Evolutionary conservation across 2,329 filamentous ascomycete species (phyloP).

Genomic region (Colletotrichum camelliae): DNA sequence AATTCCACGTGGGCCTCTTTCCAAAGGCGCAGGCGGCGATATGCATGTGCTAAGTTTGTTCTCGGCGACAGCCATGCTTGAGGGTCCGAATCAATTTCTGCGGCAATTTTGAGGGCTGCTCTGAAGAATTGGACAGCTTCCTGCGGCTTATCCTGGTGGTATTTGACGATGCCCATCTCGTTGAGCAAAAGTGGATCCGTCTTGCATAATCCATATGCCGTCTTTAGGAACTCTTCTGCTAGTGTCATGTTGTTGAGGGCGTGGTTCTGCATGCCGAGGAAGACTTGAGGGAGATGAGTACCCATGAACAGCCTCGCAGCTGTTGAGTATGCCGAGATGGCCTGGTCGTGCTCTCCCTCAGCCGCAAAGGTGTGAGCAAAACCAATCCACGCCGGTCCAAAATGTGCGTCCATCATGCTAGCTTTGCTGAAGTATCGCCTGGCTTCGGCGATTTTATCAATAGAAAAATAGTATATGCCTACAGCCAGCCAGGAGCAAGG

Average conservation of each 20-base stretch:
- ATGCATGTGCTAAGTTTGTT: slow-evolving; percentile 88
- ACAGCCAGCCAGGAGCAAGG: slow-evolving; percentile 94
- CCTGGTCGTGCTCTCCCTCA: slow-evolving; percentile 97
- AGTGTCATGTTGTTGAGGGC: slow-evolving; percentile 93
- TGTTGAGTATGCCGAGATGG: slow-evolving; percentile 96
- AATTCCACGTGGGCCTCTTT: slow-evolving; percentile 80
- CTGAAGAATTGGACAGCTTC: slow-evolving; percentile 81
- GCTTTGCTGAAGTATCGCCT: slow-evolving; percentile 97
- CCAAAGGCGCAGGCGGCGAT: slow-evolving; percentile 73
- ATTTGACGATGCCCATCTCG: slow-evolving; percentile 95
- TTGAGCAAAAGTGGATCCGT: slow-evolving; percentile 91
- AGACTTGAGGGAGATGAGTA: slow-evolving; percentile 93
- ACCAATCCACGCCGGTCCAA: slow-evolving; percentile 96
- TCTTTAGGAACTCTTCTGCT: slow-evolving; percentile 92
- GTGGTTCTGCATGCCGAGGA: slow-evolving; percentile 97
- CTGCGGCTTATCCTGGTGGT: slow-evolving; percentile 82
- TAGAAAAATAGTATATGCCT: slow-evolving; percentile 91
- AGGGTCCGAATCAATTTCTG: slow-evolving; percentile 82
- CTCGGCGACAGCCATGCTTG: slow-evolving; percentile 83
- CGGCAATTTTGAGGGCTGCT: slow-evolving; percentile 77
- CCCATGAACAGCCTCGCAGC: slow-evolving; percentile 95
- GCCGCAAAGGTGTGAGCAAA: slow-evolving; percentile 98
- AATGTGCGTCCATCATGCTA: slow-evolving; percentile 96
- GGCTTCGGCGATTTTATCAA: slow-evolving; percentile 89
- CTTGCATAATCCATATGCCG: slow-evolving; percentile 82